These are phyloP conservation scores for Suillus plorans DNA, from an alignment of 768 basidiomycete genomes.

Conservation along the genomic window DNA sequence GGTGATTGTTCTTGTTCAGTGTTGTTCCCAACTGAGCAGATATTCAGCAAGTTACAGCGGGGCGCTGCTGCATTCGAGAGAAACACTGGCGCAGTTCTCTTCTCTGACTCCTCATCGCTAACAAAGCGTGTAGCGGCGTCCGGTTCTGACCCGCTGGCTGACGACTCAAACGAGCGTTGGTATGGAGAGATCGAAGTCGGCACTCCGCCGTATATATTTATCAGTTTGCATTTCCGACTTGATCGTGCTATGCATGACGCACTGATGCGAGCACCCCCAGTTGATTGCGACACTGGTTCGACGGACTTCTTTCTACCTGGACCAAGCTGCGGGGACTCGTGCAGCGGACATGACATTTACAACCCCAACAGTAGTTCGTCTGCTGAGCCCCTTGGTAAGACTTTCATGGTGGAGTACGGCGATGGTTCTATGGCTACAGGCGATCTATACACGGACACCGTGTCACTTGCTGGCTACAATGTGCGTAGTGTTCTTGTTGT, in stretches of 20 bases:
- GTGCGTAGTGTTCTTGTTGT: constrained; percentile 17
- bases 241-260: not conserved
- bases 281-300: constrained; percentile 38
- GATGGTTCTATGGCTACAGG: constrained; percentile 44
- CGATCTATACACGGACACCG: constrained; percentile 37
- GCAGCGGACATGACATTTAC: constrained; percentile 36
- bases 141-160: constrained; percentile 14
- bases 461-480: constrained; percentile 35
- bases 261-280: constrained; percentile 7
- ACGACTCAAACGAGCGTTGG: constrained; percentile 18
- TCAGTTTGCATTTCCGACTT: constrained; percentile 14
- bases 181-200: constrained; percentile 27
- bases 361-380: constrained; percentile 33
- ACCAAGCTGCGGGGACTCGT: constrained; percentile 26
- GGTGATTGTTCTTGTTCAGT: not conserved
- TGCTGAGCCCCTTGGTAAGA: constrained; percentile 18
- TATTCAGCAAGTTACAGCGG: constrained; percentile 18
- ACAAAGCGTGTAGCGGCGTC: not conserved
- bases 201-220: constrained; percentile 19
- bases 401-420: constrained; percentile 40
- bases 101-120: not conserved
- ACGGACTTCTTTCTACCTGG: constrained; percentile 35
- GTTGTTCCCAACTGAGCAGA: constrained; percentile 8
- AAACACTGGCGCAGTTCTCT: not conserved
- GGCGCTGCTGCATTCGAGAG: constrained; percentile 14